A percentile compares a stretch with the other conserved stretches of the same genome.
Evolutionary conservation across 1,284 basidiomycete genomes (phyloP).

Genomic region (Tilletia walkeri): DNA sequence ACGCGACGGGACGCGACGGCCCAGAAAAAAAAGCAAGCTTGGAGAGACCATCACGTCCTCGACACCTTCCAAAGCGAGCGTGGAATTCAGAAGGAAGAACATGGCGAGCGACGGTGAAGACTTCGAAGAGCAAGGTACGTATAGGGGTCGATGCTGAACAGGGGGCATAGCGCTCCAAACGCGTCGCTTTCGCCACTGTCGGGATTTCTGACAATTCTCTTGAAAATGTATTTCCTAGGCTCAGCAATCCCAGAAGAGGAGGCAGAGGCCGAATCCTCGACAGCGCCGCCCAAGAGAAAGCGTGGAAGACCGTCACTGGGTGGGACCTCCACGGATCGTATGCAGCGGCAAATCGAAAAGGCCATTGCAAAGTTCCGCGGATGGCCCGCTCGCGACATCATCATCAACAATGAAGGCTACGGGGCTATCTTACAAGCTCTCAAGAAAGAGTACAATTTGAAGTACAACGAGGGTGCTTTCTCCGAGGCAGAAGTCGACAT

Average conservation of each 20-base stretch:
- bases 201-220: too few relatives aligned
- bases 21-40: too few relatives aligned
- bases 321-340: background rate
- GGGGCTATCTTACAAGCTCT: constrained; percentile 1
- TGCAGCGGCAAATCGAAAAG: background rate
- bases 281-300: too few relatives aligned
- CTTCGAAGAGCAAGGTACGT: too few relatives aligned
- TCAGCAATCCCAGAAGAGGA: background rate
- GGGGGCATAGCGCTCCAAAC: background rate
- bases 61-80: too few relatives aligned
- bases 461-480: constrained; percentile 7
- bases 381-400: constrained; percentile 4
- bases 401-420: constrained; percentile 10
- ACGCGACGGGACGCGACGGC: too few relatives aligned
- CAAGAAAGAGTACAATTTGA: constrained; percentile 8
- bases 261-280: background rate
- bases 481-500: background rate
- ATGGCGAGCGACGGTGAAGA: background rate
- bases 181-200: background rate
- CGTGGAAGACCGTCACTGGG: too few relatives aligned
- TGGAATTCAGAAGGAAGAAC: too few relatives aligned
- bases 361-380: constrained; percentile 1
- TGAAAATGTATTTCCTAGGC: background rate
- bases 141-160: background rate
- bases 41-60: too few relatives aligned